Evolutionary conservation across 2,329 filamentous ascomycete genomes (phyloP).

Genomic region (Ophiognomonia clavigignenti-juglandacearum): DNA sequence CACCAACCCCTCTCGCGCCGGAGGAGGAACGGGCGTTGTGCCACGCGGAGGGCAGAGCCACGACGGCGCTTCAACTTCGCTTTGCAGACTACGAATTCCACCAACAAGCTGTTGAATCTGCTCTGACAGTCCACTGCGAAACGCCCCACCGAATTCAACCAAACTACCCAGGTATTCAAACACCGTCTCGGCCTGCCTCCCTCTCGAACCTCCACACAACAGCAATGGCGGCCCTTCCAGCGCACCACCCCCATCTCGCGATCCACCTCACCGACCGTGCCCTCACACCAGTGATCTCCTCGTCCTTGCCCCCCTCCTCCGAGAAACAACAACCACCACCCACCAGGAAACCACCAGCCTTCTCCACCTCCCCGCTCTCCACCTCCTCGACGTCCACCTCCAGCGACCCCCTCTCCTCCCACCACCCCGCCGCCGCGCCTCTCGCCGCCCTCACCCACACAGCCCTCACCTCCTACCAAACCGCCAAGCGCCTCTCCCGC

Average conservation of each 20-base stretch:
- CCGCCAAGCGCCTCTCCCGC: conserved; percentile 47
- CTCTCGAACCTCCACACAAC: no score
- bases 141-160: no score
- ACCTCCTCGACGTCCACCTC: conserved; percentile 1
- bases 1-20: no score
- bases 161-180: no score
- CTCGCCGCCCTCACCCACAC: conserved; percentile 48
- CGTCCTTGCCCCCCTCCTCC: conserved; percentile 39
- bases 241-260: conserved; percentile 45
- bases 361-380: conserved; percentile 11
- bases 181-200: no score
- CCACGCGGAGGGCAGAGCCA: no score
- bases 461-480: conserved; percentile 48
- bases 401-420: neutral
- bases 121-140: no score
- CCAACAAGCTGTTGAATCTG: no score
- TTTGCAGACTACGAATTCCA: no score
- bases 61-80: no score
- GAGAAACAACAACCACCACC: conserved; percentile 9
- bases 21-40: no score
- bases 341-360: conserved; percentile 11
- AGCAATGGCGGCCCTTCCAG: conserved; percentile 28
- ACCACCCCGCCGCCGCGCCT: conserved; percentile 25
- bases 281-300: conserved; percentile 54
- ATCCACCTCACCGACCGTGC: conserved; percentile 54